phyloP scores from a whole-genome alignment of 2,329 filamentous ascomycete species.

The Verticillium alfalfae region DNA sequence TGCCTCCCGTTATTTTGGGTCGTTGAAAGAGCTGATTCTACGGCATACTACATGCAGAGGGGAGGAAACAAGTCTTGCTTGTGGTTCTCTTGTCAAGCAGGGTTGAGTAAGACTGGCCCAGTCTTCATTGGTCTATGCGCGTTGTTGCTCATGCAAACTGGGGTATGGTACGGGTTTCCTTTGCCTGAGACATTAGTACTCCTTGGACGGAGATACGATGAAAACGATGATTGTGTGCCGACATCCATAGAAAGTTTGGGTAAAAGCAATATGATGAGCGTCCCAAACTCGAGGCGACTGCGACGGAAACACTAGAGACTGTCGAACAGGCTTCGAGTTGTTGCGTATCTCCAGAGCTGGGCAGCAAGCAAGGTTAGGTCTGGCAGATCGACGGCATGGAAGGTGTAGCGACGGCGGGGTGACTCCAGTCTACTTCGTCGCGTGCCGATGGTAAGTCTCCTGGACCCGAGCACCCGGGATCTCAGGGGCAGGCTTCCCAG shows the following conservation, averaged over 20 bases:
- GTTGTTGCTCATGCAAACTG: too few species aligned
- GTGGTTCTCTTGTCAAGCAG: background rate
- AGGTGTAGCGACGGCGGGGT: background rate
- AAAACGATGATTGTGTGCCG: too few species aligned
- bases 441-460: conserved; percentile 4
- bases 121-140: background rate
- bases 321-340: background rate
- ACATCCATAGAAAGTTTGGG: too few species aligned
- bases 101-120: too few species aligned
- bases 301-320: too few species aligned
- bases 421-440: background rate
- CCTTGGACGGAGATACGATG: too few species aligned
- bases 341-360: background rate
- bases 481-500: conserved; percentile 8
- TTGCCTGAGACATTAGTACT: too few species aligned
- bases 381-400: background rate
- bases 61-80: background rate
- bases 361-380: background rate
- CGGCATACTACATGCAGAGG: background rate
- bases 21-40: background rate
- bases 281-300: too few species aligned
- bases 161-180: too few species aligned
- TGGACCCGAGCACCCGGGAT: conserved; percentile 11
- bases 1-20: background rate
- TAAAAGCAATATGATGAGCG: too few species aligned